Evolutionary conservation across 495 filamentous ascomycete genomes (phyloP), one percentile per base, ranked within the genome.

Genomic region (Staphylotrichum tortipilum): DNA sequence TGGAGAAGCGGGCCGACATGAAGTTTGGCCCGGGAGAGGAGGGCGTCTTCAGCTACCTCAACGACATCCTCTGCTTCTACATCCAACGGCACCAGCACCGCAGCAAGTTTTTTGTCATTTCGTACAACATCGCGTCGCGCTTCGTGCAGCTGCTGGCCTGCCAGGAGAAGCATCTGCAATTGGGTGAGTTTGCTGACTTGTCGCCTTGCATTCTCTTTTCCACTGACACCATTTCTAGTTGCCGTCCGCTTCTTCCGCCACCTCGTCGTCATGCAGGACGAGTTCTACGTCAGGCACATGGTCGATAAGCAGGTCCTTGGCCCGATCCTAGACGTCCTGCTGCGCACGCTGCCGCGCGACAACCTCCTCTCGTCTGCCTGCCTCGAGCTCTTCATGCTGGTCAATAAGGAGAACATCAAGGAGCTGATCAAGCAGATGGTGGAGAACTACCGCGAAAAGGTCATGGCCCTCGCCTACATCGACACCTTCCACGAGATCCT

Each of bases 341-440:
- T 84, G 53, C 81, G 88, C 57, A 94, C 92, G 3, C 90, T 96
- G 82, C 89, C 89, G 2, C 82, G 88, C n/a, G 89, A 98, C 65
- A 98, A 96, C 60, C 75, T 97, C 3, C 78, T 98, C 28, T 92
- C 92, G 60, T 95, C 90, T 12, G 91, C 90, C n/a, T 95, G 88
- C 66, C 75, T 97, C 12, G 92, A 98, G 61, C 79, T 98, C 29
- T 98, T 98, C 54, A 88, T 90, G 56, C 88, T 84, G 56, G 88
- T 98, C 56, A 88, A 83, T 62, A 81, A 82, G 59, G 88, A 94
- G 63, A 85, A 84, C 54, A 77, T 91, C 56, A 92, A 88, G 61
- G 77, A 83, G 6, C 70, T 95, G 31, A 83, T 95, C 43, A 74
- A 80, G 38, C 89, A 98, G 58, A 66, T 96, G 30, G 88, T 94